A percentile compares a stretch with the other conserved stretches of the same genome.
These are phyloP conservation scores for Helenozyma rhizophorensis DNA, from an alignment of 805 yeast genomes.

Conservation along the genomic window DNA sequence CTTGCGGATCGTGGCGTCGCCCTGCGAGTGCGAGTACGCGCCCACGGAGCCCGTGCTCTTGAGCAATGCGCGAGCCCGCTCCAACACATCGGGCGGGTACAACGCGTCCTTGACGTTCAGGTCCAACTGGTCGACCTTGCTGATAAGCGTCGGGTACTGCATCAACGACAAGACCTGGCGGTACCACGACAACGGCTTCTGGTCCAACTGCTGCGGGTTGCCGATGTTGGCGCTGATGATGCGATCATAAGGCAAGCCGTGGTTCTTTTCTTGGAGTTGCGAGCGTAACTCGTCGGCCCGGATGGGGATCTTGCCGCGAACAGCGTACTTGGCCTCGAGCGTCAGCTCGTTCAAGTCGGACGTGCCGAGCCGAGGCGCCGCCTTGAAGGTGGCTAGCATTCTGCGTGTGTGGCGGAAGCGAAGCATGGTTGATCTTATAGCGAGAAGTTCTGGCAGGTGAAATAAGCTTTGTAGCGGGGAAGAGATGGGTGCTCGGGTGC, in stretches of 20 bases:
- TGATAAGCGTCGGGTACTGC: conserved; percentile 75
- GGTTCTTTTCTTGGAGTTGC: conserved; percentile 47
- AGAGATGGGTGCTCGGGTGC: too few species aligned
- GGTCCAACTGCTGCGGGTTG: conserved; percentile 95
- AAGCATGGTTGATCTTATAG: too few species aligned
- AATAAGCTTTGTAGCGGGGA: too few species aligned
- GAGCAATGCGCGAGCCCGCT: conserved; percentile 63
- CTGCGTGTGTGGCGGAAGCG: too few species aligned
- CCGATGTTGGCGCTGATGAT: conserved; percentile 94
- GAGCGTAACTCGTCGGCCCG: conserved; percentile 80
- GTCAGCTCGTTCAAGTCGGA: conserved; percentile 68
- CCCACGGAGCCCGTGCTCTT: conserved; percentile 77
- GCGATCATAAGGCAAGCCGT: conserved; percentile 66
- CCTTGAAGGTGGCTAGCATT: conserved; percentile 11
- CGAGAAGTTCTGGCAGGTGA: too few species aligned
- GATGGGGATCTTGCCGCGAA: conserved; percentile 89
- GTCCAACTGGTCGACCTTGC: conserved; percentile 15
- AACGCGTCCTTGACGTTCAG: conserved; percentile 24
- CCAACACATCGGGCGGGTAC: conserved; percentile 65
- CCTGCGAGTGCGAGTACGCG: conserved; percentile 93
- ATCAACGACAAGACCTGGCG: conserved; percentile 83
- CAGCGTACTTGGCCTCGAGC: conserved; percentile 89
- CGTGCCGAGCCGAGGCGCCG: conserved; percentile 16
- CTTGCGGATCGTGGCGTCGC: conserved; percentile 66
- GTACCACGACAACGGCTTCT: conserved; percentile 91